Evolutionary conservation across 1,284 basidiomycete species (phyloP).

Genomic region (Apiotrichum siamense): DNA sequence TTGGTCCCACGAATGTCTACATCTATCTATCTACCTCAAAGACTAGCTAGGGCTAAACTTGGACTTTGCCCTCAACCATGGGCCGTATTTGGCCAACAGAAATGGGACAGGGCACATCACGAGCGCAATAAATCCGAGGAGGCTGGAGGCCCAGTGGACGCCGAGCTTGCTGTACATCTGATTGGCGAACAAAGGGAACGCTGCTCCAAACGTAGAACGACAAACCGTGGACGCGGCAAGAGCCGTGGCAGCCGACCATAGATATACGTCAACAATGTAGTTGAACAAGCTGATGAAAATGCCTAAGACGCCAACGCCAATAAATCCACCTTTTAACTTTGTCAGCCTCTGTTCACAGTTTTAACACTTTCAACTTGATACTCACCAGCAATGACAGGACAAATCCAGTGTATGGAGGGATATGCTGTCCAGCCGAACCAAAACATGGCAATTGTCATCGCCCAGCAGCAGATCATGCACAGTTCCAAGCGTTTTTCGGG

Average conservation of each 20-base stretch:
- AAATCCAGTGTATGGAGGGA: constrained; percentile 47
- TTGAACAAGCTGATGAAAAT: constrained; percentile 54
- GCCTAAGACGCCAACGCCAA: constrained; percentile 50
- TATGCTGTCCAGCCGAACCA: constrained; percentile 50
- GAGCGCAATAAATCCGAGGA: constrained; percentile 44
- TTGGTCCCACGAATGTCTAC: too few relatives aligned
- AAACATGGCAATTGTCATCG: constrained; percentile 44
- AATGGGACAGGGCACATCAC: constrained; percentile 47
- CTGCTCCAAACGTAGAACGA: constrained; percentile 51
- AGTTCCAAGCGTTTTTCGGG: constrained; percentile 42
- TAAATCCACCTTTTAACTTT: constrained; percentile 48
- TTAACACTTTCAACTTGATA: too few relatives aligned
- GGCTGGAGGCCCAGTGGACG: constrained; percentile 40
- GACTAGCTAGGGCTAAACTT: constrained; percentile 39
- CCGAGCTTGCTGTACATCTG: constrained; percentile 52
- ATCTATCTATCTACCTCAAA: too few relatives aligned
- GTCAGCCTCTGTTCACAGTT: too few relatives aligned
- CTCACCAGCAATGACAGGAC: constrained; percentile 48
- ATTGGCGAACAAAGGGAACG: constrained; percentile 49
- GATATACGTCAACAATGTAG: constrained; percentile 52
- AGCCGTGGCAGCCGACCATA: constrained; percentile 52
- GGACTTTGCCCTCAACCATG: constrained; percentile 46
- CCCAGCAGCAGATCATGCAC: constrained; percentile 47
- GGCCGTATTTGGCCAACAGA: constrained; percentile 49
- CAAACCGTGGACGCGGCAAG: constrained; percentile 51